Evolutionary conservation across 192 early-diverging fungal genomes (phyloP), one percentile per base, ranked within the genome.

Genomic region (Funneliformis geosporum): DNA sequence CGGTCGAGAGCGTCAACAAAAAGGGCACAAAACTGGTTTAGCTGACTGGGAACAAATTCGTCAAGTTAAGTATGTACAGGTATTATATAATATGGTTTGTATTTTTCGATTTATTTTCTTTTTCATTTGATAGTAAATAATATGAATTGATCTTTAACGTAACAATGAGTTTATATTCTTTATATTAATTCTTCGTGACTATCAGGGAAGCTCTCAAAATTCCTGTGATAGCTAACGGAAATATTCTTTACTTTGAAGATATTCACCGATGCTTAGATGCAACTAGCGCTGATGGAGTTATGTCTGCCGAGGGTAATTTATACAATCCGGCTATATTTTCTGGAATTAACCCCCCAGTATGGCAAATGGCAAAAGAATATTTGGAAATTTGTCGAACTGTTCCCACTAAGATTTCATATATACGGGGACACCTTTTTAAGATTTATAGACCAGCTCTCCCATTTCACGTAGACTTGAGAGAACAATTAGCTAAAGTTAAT

Each of bases 141-240:
- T 33, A 33, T 33, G n/a, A 27, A 64, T 27, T 65, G 14, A 65
- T 65, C 8, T 25, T 25, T 28, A 65, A 33, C 23, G n/a, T 66
- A 66, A 66, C 23, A 14, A 11, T 27, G 3, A 5, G 64, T 16
- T 25, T 33, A 33, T 33, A 33, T 33, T 33, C 33, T 33, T 66
- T 66, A 23, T 23, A 28, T 69, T 40, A 42, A 10, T 25, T 27
- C 23, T 21, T 39, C 39, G 38, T 40, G 25, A 5, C 3, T 38
- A 21, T 21, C n/a, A 79, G 66, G 25, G 46, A 67, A 79, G 66
- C 25, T 94, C 67, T 73, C 44, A 72, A 80, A 33, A 74, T 99
- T 0, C 98, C 98, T 0, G 96, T 99, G 11, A 89, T 99, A 86
- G 96, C 96, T 69, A 99, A 99, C 78, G 98, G 98, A n/a, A 98